Evolutionary conservation across 352 stramenopile species (phyloP).

Genomic region (Phytophthora hibernalis): DNA sequence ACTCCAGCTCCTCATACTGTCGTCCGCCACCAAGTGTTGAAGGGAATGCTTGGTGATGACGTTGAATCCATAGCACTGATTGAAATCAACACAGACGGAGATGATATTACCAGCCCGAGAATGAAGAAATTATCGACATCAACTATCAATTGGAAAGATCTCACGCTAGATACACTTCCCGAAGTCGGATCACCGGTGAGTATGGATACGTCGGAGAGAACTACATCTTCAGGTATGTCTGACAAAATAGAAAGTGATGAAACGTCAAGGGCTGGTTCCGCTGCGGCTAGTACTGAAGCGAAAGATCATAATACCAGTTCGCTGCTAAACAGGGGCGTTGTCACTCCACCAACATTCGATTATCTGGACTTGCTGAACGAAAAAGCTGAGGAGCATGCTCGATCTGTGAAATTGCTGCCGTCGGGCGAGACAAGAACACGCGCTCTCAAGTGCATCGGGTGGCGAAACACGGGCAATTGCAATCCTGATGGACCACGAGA

Average conservation of each 20-base stretch:
- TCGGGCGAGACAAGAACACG: constrained; percentile 15
- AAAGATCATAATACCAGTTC: not conserved
- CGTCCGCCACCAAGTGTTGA: constrained; percentile 1
- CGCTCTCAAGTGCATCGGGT: constrained; percentile 26
- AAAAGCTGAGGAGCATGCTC: constrained; percentile 33
- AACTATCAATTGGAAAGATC: constrained; percentile 1
- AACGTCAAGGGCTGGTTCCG: not conserved
- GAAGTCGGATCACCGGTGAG: not conserved
- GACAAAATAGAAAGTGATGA: not conserved
- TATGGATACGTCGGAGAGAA: not conserved
- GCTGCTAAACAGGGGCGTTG: not conserved
- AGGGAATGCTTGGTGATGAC: not conserved
- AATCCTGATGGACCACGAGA: constrained; percentile 22
- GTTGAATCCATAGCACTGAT: constrained; percentile 8
- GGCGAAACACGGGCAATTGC: constrained; percentile 22
- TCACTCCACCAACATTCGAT: not conserved
- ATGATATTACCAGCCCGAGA: not conserved
- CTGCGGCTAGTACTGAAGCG: not conserved
- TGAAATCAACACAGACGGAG: constrained; percentile 7
- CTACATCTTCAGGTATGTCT: not conserved
- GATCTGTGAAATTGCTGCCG: constrained; percentile 32
- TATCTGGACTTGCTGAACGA: not conserved
- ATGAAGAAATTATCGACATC: not conserved
- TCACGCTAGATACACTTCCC: not conserved
- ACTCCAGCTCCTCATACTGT: not conserved